These are phyloP conservation scores for Singerocomus inundabilis DNA, from an alignment of 1,284 basidiomycete genomes.

Conservation along the genomic window DNA sequence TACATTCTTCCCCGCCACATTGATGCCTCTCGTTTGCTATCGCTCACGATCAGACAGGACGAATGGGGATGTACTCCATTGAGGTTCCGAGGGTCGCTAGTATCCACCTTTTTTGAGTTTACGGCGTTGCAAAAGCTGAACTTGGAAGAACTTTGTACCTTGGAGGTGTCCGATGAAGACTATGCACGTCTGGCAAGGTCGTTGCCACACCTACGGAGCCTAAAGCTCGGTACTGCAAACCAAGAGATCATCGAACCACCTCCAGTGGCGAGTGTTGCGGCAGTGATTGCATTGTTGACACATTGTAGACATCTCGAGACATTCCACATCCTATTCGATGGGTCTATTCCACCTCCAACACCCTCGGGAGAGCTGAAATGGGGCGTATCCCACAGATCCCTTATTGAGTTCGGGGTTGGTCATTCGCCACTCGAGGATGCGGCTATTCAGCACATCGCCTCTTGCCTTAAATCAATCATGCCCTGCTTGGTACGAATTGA, in stretches of 20 bases:
- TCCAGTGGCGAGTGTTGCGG: slow-evolving; percentile 11
- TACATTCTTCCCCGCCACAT: slow-evolving; percentile 8
- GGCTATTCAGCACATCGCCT: not conserved
- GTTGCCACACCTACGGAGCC: slow-evolving; percentile 4
- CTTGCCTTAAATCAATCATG: slow-evolving; percentile 15
- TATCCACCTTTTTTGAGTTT: slow-evolving; percentile 11
- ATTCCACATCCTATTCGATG: slow-evolving; percentile 20
- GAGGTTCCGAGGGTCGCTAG: not conserved
- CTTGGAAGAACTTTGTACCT: slow-evolving; percentile 10
- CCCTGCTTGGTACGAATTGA: slow-evolving; percentile 11
- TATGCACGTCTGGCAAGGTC: slow-evolving; percentile 8
- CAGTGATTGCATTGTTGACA: slow-evolving; percentile 13
- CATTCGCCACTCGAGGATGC: slow-evolving; percentile 12
- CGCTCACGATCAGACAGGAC: slow-evolving; percentile 11
- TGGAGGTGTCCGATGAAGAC: slow-evolving; percentile 4
- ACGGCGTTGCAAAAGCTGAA: slow-evolving; percentile 13
- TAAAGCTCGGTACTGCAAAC: slow-evolving; percentile 20
- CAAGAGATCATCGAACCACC: not conserved
- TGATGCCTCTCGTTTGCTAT: slow-evolving; percentile 5
- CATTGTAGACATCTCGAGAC: slow-evolving; percentile 14
- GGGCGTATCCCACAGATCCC: slow-evolving; percentile 5
- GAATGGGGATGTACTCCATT: no score
- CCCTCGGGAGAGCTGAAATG: not conserved
- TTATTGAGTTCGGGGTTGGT: slow-evolving; percentile 13
- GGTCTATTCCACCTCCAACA: slow-evolving; percentile 1